These are phyloP conservation scores for Chlorella sorokiniana DNA, from an alignment of 139 green algal species.

Conservation along the genomic window DNA sequence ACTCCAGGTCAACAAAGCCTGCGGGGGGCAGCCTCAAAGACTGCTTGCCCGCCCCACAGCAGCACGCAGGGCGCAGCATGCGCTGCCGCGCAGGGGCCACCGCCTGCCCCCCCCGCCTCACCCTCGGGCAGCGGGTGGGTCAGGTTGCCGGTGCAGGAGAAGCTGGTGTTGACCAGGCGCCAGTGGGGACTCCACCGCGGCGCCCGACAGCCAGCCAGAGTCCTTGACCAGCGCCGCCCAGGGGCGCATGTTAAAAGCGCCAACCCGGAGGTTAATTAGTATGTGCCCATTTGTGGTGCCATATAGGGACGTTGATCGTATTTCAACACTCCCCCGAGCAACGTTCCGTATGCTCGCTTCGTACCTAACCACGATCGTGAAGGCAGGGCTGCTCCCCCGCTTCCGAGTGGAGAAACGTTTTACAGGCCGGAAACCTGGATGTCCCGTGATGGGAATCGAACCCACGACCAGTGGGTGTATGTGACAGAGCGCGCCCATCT, in stretches of 20 bases:
- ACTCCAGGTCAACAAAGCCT: neutral
- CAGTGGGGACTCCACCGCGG: slow-evolving; percentile 1
- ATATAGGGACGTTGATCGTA: no score
- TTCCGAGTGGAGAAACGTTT: no score
- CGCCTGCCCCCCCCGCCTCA: neutral
- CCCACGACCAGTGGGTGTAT: no score
- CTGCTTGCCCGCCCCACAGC: neutral
- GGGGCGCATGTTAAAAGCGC: neutral
- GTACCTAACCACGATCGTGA: no score
- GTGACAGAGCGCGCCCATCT: no score
- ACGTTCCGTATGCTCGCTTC: no score
- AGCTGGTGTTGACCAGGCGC: slow-evolving; percentile 15
- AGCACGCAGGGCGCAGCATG: neutral
- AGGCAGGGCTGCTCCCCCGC: no score
- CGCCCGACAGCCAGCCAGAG: slow-evolving; percentile 18
- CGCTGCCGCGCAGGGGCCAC: no score
- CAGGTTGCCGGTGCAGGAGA: slow-evolving; percentile 35
- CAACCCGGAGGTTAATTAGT: neutral
- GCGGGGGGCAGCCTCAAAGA: neutral
- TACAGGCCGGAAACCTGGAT: no score
- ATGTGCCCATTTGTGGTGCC: no score
- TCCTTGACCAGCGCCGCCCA: slow-evolving; percentile 2
- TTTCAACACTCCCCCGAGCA: no score
- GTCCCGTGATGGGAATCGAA: no score
- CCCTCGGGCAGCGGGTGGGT: slow-evolving; percentile 31